Evolutionary conservation across 208 protist species (phyloP), one percentile per base, ranked within the genome.

Genomic region (Trypanosoma platydactyli): DNA sequence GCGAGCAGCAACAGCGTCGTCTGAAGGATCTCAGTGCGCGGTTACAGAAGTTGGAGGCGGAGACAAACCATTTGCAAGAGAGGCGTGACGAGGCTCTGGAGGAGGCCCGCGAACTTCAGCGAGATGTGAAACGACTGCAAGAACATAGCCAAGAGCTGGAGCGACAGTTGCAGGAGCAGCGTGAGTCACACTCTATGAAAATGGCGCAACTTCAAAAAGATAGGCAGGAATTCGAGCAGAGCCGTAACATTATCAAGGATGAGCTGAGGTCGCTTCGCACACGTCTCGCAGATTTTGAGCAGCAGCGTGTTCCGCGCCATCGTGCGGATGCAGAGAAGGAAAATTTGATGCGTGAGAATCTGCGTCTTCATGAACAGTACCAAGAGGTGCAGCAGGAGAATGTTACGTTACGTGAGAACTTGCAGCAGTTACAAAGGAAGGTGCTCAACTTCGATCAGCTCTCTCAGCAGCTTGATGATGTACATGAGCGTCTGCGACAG

Each of bases 341-440:
- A 60, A 67, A 71, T 52, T 77, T 92, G n/a, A 80, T 82, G 79
- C 57, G 69, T 15, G 81, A 91, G 54, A 92, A 92, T 65, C 46
- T 77, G 38, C 80, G 79, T 3, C 65, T 94, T 50, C 85, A 92
- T 29, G 79, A 83, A 62, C 78, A 78, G 72, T 83, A 90, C 71
- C 69, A 80, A 45, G 65, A 73, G 35, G 70, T 84, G 29, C 79
- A 87, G 51, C 62, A 60, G 11, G 81, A 93, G 72, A 81, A 76
- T 61, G 54, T 71, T 30, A n/a, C 46, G 11, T 68, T 90, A 48
- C 68, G 64, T 15, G 79, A 89, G 60, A 66, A 76, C 50, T 25
- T 84, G 45, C 76, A 79, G 55, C 49, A 58, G 22, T 54, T 86
- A n/a, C 51, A 62, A 27, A 45, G 53, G 35, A 71, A 74, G 44